Evolutionary conservation across 495 filamentous ascomycete species (phyloP), one percentile per base, ranked within the genome.

Genomic region (Peziza echinospora): DNA sequence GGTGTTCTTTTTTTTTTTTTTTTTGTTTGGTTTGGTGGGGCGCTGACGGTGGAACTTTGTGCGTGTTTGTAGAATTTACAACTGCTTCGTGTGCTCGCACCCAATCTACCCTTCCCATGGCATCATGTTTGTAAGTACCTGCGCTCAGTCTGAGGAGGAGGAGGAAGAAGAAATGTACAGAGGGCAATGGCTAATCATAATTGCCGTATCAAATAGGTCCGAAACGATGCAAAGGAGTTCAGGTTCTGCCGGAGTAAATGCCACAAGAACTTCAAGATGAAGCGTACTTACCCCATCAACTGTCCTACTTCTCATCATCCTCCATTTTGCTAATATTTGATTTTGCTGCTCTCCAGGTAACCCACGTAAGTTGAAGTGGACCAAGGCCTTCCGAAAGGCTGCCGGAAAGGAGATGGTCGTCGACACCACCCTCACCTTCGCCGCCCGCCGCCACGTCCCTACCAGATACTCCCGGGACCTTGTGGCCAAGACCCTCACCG

Each of bases 251-350:
- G 84, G 39, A 76, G 70, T 49, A 94, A 93, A 71, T 93, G 86
- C 70, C 84, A 92, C 65, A 83, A 85, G 68, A 91, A 91, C 69
- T 93, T 94, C 75, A 93, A 93, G 68, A 93, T 92, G 84, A 93
- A 94, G 77, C 77, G 89, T 53, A 78, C 47, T 62, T 65, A n/a
- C 11, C 30, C 30, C 30, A 3, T 10, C 10, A 21, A 24, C 21
- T 17, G 17, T 9, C n/a, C 16, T 34, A 16, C 10, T 44, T 39
- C 26, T 3, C 21, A 26, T 19, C 17, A 5, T 11, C 21, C 17
- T 41, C 24, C 40, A 25, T 13, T 30, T 23, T 21, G 10, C 2
- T 39, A 44, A 48, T 40, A 9, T 37, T n/a, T 37, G 9, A 37
- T 9, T 37, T 37, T 9, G 9, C 28, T 9, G n/a, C 5, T 24